Base-by-base conservation (phyloP, 306 rosid genomes). In the Sicyos edulis region DNA sequence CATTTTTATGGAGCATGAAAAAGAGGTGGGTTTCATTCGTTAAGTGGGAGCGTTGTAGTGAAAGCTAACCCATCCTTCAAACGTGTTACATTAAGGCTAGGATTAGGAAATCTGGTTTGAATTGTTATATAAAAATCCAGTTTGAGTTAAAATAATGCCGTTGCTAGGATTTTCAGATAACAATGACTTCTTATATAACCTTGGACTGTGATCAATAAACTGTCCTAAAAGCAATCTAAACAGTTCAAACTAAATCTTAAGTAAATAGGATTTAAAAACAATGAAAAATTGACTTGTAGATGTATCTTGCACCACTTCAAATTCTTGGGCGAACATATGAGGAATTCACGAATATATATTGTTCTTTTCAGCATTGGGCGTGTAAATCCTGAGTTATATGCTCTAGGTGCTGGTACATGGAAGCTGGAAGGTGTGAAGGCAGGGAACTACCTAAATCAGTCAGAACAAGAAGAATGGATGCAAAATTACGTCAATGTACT, bases 381-480 rank as follows among this genome's bases (percentile, higher is more conserved):
- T 37, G 84, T 92, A 76, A 83, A 92, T 86, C 89, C 89, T 17
- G 89, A 88, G 71, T 78, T 92, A 64, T 92, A 88, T 74, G 91
- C 92, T 78, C 80, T 92, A 78, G 98, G 85, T 56, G 83, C 90
- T 55, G 88, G 86, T 74, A 71, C 90, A 58, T 66, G 82, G 93
- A 82, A 79, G 74, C 78, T 54, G 66, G 84, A 82, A 75, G 81
- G 76, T 76, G 60, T 74, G 56, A 74, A 52, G 56, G 78, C 29
- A 3, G 75, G 68, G 72, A 76, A 47, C 54, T 78, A 77, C 51
- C 75, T 77, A 68, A 81, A 80, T 76, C 84, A 60, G 69, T 78
- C 86, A 56, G 79, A 84, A 72, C 77, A 82, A 70, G 86, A 85
- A 70, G 72, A 77, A 73, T 88, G 89, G 96, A 85, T 90, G 91